Evolutionary conservation across 2,329 filamentous ascomycete genomes (phyloP), one percentile per base, ranked within the genome.

Genomic region (Aspergillus quadrilineatus): DNA sequence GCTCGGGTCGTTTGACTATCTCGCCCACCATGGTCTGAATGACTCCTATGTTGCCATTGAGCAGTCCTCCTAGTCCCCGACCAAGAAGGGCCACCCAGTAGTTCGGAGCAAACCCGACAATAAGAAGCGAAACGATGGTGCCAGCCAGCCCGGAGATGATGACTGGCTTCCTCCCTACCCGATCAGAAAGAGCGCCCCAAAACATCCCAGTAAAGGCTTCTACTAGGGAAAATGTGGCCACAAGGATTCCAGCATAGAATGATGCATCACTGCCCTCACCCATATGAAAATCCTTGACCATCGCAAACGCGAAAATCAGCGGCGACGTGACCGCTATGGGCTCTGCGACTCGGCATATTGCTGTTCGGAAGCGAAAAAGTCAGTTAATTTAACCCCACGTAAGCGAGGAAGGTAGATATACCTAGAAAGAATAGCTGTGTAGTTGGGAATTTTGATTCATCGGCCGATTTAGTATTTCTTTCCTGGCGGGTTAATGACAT

Each of bases 11-110:
- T 34, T 83, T 89, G 50, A 95, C 89, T 55, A 96, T 74, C 73
- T 97, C 92, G 29, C 88, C 90, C 12, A 96, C 92, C 89, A 96
- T 95, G 15, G 91, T 96, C 73, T 95, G 89, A 63, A 94, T 90
- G 36, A 94, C 89, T 29, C 89, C 92, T 64, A 96, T 91, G 69
- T 96, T 96, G 57, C 92, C 92, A 72, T 96, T 96, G 54, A 97
- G 80, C 10, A 92, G 80, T 22, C 92, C 92, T 42, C 91, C 92
- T 12, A 94, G 70, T 44, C 87, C 84, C 66, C 92, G 82, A 12
- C 91, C 92, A 30, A 85, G 68, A 44, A 97, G 78, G 14, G 92
- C 92, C 56, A 93, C 75, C 88, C 90, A 93, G 63, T 96, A 90
- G 71, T 89, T 96, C 50, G 83, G 80, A 6, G 92, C 86, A 66